These are phyloP conservation scores for Paramecium octaurelia DNA, from an alignment of 73 alveolate species.

Conservation along the genomic window DNA sequence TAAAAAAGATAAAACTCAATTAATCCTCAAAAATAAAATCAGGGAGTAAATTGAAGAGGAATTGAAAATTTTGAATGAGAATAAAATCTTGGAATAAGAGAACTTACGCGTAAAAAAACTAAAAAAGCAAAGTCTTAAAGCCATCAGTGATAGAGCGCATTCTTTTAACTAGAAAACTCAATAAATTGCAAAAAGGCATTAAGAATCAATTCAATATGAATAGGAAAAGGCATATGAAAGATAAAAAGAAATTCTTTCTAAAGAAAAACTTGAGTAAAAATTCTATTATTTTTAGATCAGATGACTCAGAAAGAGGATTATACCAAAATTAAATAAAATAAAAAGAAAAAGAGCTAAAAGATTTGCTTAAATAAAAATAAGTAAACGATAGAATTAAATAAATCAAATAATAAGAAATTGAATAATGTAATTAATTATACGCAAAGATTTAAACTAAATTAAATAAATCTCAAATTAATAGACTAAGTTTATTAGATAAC, in stretches of 20 bases:
- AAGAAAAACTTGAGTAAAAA: background rate
- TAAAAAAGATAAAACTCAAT: background rate
- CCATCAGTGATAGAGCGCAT: constrained; percentile 33
- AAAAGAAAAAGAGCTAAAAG: background rate
- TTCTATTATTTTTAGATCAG: background rate
- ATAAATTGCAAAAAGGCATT: background rate
- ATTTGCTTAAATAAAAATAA: background rate
- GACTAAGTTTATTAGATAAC: background rate
- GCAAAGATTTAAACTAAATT: background rate
- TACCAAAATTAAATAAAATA: background rate
- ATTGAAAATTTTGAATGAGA: background rate
- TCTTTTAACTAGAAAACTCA: background rate
- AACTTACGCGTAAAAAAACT: background rate
- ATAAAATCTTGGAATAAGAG: background rate
- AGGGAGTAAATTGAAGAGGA: constrained; percentile 11
- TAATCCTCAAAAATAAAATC: background rate
- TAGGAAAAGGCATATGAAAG: background rate
- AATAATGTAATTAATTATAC: background rate
- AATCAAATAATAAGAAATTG: background rate
- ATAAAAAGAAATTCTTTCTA: background rate
- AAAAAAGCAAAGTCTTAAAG: background rate
- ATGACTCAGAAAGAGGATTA: background rate
- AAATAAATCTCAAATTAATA: background rate
- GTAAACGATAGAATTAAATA: background rate
- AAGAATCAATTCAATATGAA: background rate